Evolutionary conservation across 306 rosid genomes (phyloP).

Genomic region (Cucumis melo): DNA sequence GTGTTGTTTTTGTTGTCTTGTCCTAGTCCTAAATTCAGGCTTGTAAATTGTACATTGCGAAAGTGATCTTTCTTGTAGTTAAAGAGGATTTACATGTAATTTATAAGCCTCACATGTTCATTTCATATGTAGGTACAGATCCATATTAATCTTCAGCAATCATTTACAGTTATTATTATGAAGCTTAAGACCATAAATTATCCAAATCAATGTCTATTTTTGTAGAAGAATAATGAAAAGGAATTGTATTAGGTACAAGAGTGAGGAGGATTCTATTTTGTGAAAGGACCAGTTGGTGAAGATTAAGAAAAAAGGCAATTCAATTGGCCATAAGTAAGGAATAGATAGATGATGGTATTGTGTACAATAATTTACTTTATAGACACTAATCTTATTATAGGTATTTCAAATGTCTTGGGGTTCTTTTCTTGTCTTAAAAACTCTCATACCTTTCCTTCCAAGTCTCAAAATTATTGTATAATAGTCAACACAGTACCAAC

Average conservation of each 20-base stretch:
- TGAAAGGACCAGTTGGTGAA: neutral
- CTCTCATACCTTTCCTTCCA: neutral
- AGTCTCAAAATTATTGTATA: neutral
- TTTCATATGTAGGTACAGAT: neutral
- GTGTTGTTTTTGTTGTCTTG: neutral
- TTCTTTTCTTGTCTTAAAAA: constrained; percentile 1
- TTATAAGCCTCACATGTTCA: neutral
- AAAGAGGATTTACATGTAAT: neutral
- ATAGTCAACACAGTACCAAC: neutral
- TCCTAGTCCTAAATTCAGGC: neutral
- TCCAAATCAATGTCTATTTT: neutral
- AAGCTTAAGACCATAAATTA: neutral
- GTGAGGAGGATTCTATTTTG: neutral
- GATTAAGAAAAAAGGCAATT: neutral
- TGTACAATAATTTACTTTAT: neutral
- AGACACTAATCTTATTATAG: neutral
- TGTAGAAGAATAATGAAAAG: neutral
- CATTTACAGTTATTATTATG: neutral
- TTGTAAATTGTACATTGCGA: neutral
- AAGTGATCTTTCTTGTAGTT: neutral
- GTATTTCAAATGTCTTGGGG: neutral
- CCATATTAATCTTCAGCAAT: neutral
- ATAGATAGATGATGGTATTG: neutral
- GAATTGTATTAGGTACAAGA: neutral
- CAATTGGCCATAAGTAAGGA: neutral